A percentile compares a stretch with the other conserved stretches of the same genome.
Conservation (phyloP, 31 red algal species). For the Endocladia muricata region DNA sequence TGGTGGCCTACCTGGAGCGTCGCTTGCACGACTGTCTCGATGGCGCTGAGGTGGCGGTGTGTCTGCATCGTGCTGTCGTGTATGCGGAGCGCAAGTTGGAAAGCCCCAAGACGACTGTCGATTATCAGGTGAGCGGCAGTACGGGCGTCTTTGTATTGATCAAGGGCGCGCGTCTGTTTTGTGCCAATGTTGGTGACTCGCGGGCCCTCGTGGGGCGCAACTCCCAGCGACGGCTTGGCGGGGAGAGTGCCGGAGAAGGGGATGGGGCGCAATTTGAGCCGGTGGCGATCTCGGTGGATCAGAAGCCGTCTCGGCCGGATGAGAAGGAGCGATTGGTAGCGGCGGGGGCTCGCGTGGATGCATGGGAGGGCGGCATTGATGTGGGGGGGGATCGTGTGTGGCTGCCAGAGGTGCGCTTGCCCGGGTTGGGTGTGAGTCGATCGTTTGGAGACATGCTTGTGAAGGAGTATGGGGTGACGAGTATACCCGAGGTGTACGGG, state of each 20-base stretch:
- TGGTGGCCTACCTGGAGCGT: slow-evolving; percentile 34
- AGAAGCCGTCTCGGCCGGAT: slow-evolving; percentile 66
- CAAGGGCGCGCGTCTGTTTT: slow-evolving; percentile 46
- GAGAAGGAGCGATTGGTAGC: slow-evolving; percentile 65
- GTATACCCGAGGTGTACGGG: slow-evolving; percentile 63
- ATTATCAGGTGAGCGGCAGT: slow-evolving; percentile 63
- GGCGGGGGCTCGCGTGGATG: slow-evolving; percentile 72
- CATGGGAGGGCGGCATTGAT: slow-evolving; percentile 72
- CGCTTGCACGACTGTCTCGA: slow-evolving; percentile 12
- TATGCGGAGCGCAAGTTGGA: slow-evolving; percentile 55
- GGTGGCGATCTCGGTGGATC: slow-evolving; percentile 57
- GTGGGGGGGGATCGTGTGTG: slow-evolving; percentile 80
- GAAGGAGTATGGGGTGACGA: slow-evolving; percentile 71
- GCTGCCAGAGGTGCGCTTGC: slow-evolving; percentile 74
- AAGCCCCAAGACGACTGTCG: slow-evolving; percentile 26
- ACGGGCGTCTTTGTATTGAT: slow-evolving; percentile 71
- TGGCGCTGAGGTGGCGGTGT: slow-evolving; percentile 10
- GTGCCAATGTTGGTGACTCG: slow-evolving; percentile 68
- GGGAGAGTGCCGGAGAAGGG: neutral
- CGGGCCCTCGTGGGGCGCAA: slow-evolving; percentile 38
- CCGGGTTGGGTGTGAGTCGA: slow-evolving; percentile 78
- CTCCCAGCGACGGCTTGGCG: neutral
- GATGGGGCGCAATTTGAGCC: slow-evolving; percentile 20
- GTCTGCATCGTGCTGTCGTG: slow-evolving; percentile 40
- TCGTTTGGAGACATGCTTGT: slow-evolving; percentile 87